Evolutionary conservation across 345 rosid genomes (phyloP).

Genomic region (Orychophragmus violaceus): DNA sequence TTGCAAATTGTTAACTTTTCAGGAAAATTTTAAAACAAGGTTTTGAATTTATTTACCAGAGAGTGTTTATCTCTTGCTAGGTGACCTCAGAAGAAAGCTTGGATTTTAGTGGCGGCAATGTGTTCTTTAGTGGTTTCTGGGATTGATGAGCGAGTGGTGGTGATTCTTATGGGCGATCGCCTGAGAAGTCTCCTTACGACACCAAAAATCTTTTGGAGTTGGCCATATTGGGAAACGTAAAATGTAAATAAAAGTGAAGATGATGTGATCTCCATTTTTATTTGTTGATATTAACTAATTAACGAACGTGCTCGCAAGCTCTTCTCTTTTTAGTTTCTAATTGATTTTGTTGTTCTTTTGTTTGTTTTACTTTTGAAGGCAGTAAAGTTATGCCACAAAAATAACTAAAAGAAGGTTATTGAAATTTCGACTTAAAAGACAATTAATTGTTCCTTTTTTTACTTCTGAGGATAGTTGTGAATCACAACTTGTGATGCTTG

Average conservation of each 20-base stretch:
- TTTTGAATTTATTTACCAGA: background rate
- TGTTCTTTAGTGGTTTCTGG: conserved; percentile 29
- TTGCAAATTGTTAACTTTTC: background rate
- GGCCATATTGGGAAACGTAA: conserved; percentile 26
- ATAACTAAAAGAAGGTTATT: background rate
- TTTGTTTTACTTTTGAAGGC: conserved; percentile 11
- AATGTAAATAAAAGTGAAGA: conserved; percentile 24
- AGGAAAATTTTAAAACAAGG: background rate
- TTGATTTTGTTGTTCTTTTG: background rate
- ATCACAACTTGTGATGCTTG: too few relatives aligned
- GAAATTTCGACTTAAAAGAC: background rate
- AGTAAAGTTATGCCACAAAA: background rate
- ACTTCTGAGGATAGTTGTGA: too few relatives aligned
- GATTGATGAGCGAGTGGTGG: conserved; percentile 2
- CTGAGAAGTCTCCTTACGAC: conserved; percentile 24
- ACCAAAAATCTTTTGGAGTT: conserved; percentile 23
- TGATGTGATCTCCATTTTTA: conserved; percentile 32
- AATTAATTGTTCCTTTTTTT: too few relatives aligned
- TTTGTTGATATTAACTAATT: background rate
- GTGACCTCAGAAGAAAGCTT: conserved; percentile 77
- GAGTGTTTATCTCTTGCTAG: conserved; percentile 37
- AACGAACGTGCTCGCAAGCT: conserved; percentile 35
- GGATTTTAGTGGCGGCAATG: conserved; percentile 65
- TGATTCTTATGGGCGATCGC: conserved; percentile 24
- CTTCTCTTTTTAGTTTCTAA: conserved; percentile 3